Evolutionary conservation across 768 basidiomycete species (phyloP).

Genomic region (Leccinellum luteum): DNA sequence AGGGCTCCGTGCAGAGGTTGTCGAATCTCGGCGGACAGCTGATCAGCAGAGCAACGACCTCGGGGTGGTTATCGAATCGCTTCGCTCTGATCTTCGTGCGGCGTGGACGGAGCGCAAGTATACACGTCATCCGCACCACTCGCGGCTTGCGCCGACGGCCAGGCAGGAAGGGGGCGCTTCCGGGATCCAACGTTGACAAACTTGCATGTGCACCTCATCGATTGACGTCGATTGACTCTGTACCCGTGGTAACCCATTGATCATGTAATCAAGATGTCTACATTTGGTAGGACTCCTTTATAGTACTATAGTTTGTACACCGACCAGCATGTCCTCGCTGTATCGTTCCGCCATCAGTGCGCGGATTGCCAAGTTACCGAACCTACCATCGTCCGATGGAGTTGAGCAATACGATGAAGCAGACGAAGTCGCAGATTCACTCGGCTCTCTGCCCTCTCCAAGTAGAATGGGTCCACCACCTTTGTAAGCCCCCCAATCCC

Average conservation of each 20-base stretch:
- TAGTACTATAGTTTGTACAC: neutral
- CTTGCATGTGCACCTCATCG: neutral
- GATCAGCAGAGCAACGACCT: neutral
- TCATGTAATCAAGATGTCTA: slow-evolving; percentile 3
- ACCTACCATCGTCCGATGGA: slow-evolving; percentile 42
- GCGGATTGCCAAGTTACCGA: slow-evolving; percentile 71
- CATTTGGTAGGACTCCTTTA: neutral
- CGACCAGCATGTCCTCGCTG: slow-evolving; percentile 57
- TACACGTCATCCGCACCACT: neutral
- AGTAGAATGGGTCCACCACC: slow-evolving; percentile 58
- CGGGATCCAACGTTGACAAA: neutral
- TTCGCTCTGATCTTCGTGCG: slow-evolving; percentile 1
- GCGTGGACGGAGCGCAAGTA: neutral
- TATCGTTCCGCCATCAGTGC: slow-evolving; percentile 77
- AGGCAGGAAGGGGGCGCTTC: neutral
- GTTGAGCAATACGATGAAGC: slow-evolving; percentile 40
- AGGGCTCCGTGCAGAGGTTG: neutral
- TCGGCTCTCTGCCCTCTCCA: slow-evolving; percentile 56
- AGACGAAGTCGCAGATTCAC: slow-evolving; percentile 52
- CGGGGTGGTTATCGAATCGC: neutral
- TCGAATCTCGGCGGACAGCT: neutral
- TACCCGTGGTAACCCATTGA: neutral
- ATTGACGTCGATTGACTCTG: no score
- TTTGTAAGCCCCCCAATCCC: slow-evolving; percentile 42
- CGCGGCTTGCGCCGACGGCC: neutral